These are phyloP conservation scores for Beta vulgaris DNA, from an alignment of 148 eudicot species.

Conservation along the genomic window DNA sequence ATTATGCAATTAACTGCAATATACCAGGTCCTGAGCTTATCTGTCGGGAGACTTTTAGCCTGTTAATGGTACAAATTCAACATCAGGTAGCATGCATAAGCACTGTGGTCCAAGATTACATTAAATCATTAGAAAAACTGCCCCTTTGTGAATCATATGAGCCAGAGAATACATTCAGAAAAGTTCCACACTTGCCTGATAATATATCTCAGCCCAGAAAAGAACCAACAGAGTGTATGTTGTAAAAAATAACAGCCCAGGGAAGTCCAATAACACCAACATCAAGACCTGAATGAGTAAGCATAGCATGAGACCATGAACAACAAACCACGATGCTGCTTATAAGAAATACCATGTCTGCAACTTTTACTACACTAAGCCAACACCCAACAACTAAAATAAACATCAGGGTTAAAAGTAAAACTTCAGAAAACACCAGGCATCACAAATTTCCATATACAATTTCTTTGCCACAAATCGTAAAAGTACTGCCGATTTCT, in stretches of 20 bases:
- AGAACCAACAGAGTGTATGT: slow-evolving; percentile 90
- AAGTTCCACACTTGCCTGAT: slow-evolving; percentile 46
- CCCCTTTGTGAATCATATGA: background rate
- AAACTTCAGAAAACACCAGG: background rate
- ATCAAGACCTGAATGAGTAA: slow-evolving; percentile 51
- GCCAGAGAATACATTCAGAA: background rate
- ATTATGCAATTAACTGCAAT: slow-evolving; percentile 57
- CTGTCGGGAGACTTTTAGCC: slow-evolving; percentile 86
- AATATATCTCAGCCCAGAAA: slow-evolving; percentile 98
- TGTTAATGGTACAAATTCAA: slow-evolving; percentile 30
- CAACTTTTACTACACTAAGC: no score
- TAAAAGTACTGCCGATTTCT: background rate
- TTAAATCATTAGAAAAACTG: background rate
- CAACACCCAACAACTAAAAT: no score
- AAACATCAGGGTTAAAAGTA: background rate
- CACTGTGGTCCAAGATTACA: background rate
- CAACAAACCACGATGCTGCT: background rate
- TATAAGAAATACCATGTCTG: background rate
- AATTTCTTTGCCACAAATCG: background rate
- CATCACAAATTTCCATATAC: background rate
- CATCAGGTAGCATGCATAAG: slow-evolving; percentile 1
- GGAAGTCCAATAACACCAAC: slow-evolving; percentile 65
- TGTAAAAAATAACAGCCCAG: slow-evolving; percentile 84
- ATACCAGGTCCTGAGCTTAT: slow-evolving; percentile 63
- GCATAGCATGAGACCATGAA: slow-evolving; percentile 17